Evolutionary conservation across 2,329 filamentous ascomycete species (phyloP).

Genomic region (Aspergillus intermedius): DNA sequence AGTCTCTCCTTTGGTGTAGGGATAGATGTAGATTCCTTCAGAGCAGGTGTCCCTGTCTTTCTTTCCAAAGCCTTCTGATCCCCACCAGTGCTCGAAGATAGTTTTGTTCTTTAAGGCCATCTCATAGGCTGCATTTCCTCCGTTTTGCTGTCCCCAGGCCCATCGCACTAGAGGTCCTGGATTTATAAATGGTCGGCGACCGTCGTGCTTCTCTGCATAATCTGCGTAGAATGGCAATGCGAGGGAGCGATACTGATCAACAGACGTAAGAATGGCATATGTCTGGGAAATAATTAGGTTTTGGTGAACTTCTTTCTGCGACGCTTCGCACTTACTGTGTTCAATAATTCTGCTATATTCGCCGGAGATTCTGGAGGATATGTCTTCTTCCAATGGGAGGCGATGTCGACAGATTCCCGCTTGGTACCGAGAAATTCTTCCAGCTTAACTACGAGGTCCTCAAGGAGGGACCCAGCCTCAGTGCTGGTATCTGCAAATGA

Average conservation of each 20-base stretch:
- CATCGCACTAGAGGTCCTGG: constrained; percentile 45
- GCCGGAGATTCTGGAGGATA: constrained; percentile 25
- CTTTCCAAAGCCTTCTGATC: too few species aligned
- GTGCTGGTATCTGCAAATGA: constrained; percentile 36
- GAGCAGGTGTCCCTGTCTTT: too few species aligned
- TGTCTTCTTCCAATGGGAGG: constrained; percentile 9
- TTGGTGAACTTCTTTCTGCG: constrained; percentile 32
- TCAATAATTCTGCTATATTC: constrained; percentile 22
- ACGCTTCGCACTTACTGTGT: constrained; percentile 17
- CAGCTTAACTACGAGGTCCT: constrained; percentile 41
- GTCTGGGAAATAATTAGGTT: constrained; percentile 41
- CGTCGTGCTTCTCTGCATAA: constrained; percentile 42
- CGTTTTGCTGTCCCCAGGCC: constrained; percentile 32
- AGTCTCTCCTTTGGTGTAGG: constrained; percentile 29
- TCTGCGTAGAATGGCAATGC: constrained; percentile 42
- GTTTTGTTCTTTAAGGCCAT: constrained; percentile 47
- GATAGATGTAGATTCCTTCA: constrained; percentile 14
- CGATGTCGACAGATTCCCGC: constrained; percentile 8
- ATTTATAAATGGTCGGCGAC: constrained; percentile 45
- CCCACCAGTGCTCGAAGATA: constrained; percentile 39
- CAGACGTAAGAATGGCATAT: too few species aligned
- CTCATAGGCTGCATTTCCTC: constrained; percentile 26
- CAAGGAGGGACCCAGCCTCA: constrained; percentile 31
- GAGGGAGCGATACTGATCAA: too few species aligned
- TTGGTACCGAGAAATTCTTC: constrained; percentile 33